phyloP scores from a whole-genome alignment of 768 basidiomycete species.

The Grammothele lineata region DNA sequence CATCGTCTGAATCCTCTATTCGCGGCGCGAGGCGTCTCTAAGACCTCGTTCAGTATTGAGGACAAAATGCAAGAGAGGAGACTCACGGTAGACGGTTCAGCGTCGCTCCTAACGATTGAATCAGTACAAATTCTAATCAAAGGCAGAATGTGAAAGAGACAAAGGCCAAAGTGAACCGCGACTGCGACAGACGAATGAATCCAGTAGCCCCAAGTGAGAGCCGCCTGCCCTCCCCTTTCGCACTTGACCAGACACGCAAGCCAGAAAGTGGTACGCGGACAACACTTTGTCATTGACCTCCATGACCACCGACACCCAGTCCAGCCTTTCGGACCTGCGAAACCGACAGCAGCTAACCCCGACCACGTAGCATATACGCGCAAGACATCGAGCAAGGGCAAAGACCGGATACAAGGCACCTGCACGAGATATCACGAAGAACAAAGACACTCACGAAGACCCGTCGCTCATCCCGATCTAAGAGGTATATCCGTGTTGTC shows the following conservation, averaged over 20 bases:
- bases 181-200: neutral
- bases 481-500: too few species aligned
- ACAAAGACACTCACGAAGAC: constrained; percentile 12
- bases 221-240: neutral
- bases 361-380: too few species aligned
- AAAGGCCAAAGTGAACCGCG: neutral
- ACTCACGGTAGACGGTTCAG: constrained; percentile 8
- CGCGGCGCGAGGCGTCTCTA: constrained; percentile 5
- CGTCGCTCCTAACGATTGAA: neutral
- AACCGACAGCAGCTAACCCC: too few species aligned
- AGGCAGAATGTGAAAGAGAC: neutral
- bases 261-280: neutral
- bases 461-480: constrained; percentile 12
- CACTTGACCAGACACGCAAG: neutral
- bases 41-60: neutral
- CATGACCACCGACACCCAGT: neutral
- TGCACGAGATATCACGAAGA: too few species aligned
- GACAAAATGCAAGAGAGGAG: neutral
- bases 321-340: neutral
- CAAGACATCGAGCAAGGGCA: too few species aligned
- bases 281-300: neutral
- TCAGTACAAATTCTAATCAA: neutral
- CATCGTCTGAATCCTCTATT: constrained; percentile 13
- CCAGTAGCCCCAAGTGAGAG: too few species aligned
- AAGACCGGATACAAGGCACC: too few species aligned